Percentiles rank a stretch among this genome's conserved stretches.
phyloP scores from a whole-genome alignment of 2,329 filamentous ascomycete genomes.

The Diplodia sapinea region DNA sequence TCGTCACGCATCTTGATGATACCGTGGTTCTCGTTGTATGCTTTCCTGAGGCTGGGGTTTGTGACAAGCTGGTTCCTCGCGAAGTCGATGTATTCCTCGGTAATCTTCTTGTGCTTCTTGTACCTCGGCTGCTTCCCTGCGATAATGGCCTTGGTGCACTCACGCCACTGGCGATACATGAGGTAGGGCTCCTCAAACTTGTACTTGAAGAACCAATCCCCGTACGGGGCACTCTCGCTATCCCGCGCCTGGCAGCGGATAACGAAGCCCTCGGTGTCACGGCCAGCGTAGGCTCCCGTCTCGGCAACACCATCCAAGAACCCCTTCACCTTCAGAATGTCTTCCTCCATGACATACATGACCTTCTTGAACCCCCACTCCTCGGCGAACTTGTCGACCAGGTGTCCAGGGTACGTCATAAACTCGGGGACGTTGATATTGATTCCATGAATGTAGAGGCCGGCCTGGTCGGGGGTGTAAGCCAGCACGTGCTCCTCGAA shows the following conservation, averaged over 20 bases:
- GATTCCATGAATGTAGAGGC: slow-evolving; percentile 93
- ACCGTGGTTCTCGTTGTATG: slow-evolving; percentile 87
- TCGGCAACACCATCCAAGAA: slow-evolving; percentile 88
- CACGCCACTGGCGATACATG: slow-evolving; percentile 98
- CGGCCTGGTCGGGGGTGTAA: slow-evolving; percentile 80
- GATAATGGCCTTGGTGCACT: slow-evolving; percentile 92
- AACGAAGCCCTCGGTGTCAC: slow-evolving; percentile 96
- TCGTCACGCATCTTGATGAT: slow-evolving; percentile 91
- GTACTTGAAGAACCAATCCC: slow-evolving; percentile 99
- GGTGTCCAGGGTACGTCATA: slow-evolving; percentile 77
- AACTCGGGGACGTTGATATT: slow-evolving; percentile 96
- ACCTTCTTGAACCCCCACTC: slow-evolving; percentile 94
- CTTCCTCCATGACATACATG: slow-evolving; percentile 76
- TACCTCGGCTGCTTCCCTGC: slow-evolving; percentile 72
- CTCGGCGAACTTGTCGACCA: slow-evolving; percentile 89
- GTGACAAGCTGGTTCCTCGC: slow-evolving; percentile 74
- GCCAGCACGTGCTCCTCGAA: slow-evolving; percentile 98
- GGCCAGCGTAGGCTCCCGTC: slow-evolving; percentile 85
- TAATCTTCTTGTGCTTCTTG: slow-evolving; percentile 88
- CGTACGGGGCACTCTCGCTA: slow-evolving; percentile 61
- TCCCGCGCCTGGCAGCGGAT: slow-evolving; percentile 79
- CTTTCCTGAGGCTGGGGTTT: slow-evolving; percentile 69
- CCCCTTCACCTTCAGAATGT: slow-evolving; percentile 72
- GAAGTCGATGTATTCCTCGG: slow-evolving; percentile 86
- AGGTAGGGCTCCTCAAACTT: slow-evolving; percentile 99